These are phyloP conservation scores for Debaryomyces hansenii DNA, from an alignment of 805 yeast genomes.

Conservation along the genomic window DNA sequence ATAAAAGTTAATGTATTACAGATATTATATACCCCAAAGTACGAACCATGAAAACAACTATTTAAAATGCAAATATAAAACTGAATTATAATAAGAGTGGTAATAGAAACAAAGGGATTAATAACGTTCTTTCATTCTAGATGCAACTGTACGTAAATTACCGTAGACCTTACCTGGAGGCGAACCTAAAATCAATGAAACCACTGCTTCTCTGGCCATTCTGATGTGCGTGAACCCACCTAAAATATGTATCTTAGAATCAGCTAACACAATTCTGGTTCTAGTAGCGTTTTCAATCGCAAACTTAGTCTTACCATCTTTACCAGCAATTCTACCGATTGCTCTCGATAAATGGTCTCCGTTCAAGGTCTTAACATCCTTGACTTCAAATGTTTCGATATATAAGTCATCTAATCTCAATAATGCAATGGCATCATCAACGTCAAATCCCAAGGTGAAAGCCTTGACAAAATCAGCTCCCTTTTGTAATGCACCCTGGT, in stretches of 20 bases:
- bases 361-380: slow-evolving; percentile 91
- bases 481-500: slow-evolving; percentile 92
- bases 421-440: slow-evolving; percentile 95
- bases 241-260: slow-evolving; percentile 90
- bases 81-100: neutral
- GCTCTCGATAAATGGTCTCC: slow-evolving; percentile 99
- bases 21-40: neutral
- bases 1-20: neutral
- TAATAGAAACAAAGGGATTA: slow-evolving; percentile 25
- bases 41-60: neutral
- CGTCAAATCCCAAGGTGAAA: slow-evolving; percentile 92
- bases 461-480: slow-evolving; percentile 98
- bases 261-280: slow-evolving; percentile 97
- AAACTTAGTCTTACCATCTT: slow-evolving; percentile 97
- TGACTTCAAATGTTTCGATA: slow-evolving; percentile 94
- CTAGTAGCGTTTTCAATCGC: slow-evolving; percentile 98
- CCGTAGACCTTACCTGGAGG: slow-evolving; percentile 99
- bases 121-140: slow-evolving; percentile 95
- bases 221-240: slow-evolving; percentile 97
- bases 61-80: neutral
- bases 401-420: slow-evolving; percentile 92
- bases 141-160: slow-evolving; percentile 92
- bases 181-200: slow-evolving; percentile 89
- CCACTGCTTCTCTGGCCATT: slow-evolving; percentile 98
- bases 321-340: slow-evolving; percentile 99